Percentiles rank a stretch among this genome's conserved stretches.
Evolutionary conservation across 2,329 filamentous ascomycete genomes (phyloP).

Genomic region (Fusarium compactum): DNA sequence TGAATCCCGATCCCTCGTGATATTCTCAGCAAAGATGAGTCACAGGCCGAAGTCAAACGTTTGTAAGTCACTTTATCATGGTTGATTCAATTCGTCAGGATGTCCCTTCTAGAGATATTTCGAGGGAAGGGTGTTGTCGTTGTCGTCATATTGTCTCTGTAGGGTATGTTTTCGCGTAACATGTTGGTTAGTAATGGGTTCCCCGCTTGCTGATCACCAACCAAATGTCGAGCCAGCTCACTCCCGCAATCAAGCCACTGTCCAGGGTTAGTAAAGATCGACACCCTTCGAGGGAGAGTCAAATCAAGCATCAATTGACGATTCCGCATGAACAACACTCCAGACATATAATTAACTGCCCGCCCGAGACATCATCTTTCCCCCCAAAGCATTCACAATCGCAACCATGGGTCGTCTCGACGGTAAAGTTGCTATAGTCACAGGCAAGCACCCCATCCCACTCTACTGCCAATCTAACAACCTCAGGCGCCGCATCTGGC

Average conservation of each 20-base stretch:
- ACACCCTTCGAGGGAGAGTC: not conserved
- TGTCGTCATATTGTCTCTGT: not conserved
- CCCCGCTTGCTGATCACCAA: slow-evolving; percentile 12
- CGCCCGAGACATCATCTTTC: accelerated
- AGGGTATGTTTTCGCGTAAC: not conserved
- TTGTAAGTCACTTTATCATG: too few relatives aligned
- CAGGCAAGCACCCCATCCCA: not conserved
- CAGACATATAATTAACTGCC: accelerated
- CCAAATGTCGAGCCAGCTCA: slow-evolving; percentile 8
- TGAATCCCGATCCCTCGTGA: too few relatives aligned
- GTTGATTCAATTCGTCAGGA: too few relatives aligned
- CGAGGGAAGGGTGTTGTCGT: not conserved
- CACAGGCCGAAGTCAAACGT: too few relatives aligned
- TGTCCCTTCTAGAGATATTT: too few relatives aligned
- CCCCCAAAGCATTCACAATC: accelerated
- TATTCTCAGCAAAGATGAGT: too few relatives aligned
- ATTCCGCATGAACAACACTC: not conserved
- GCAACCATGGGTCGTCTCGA: slow-evolving; percentile 17
- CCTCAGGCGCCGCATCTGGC: slow-evolving; percentile 6
- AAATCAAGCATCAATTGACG: not conserved
- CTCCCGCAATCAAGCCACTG: slow-evolving; percentile 4
- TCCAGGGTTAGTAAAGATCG: slow-evolving; percentile 5
- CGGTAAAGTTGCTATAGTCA: slow-evolving; percentile 23
- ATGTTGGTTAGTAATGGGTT: slow-evolving; percentile 12
- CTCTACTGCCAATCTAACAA: accelerated